phyloP scores from a whole-genome alignment of 768 basidiomycete genomes.

The Russula olivacea region DNA sequence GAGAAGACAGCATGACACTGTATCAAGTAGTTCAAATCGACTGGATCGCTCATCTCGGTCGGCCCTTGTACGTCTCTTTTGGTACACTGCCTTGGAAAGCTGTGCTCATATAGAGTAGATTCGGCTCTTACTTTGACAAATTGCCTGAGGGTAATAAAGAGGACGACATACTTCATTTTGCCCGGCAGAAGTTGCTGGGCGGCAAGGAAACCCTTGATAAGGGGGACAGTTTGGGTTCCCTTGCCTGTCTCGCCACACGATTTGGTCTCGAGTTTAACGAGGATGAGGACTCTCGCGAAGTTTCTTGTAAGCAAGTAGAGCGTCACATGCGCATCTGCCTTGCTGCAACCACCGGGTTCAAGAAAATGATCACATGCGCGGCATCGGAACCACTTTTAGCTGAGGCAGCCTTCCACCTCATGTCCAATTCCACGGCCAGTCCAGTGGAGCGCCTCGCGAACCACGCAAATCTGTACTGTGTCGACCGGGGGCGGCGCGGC shows the following conservation, averaged over 20 bases:
- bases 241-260: too few relatives aligned
- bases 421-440: too few relatives aligned
- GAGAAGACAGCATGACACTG: too few relatives aligned
- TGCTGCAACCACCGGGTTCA: neutral
- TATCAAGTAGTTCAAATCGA: too few relatives aligned
- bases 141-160: too few relatives aligned
- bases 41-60: too few relatives aligned
- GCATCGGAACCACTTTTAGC: neutral
- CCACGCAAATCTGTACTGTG: neutral
- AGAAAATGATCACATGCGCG: neutral
- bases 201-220: neutral
- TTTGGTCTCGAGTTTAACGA: too few relatives aligned
- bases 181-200: neutral
- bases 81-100: too few relatives aligned
- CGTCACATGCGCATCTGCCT: neutral
- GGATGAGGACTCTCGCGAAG: neutral
- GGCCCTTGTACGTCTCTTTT: too few relatives aligned
- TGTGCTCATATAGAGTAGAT: too few relatives aligned
- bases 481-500: neutral
- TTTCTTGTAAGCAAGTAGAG: neutral
- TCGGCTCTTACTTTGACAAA: too few relatives aligned
- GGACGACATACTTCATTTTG: neutral
- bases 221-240: rapidly evolving
- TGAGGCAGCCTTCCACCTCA: neutral
- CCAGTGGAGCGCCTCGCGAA: neutral